Evolutionary conservation across 257 asterid species (phyloP).

Genomic region (Solanum raphanifolium): DNA sequence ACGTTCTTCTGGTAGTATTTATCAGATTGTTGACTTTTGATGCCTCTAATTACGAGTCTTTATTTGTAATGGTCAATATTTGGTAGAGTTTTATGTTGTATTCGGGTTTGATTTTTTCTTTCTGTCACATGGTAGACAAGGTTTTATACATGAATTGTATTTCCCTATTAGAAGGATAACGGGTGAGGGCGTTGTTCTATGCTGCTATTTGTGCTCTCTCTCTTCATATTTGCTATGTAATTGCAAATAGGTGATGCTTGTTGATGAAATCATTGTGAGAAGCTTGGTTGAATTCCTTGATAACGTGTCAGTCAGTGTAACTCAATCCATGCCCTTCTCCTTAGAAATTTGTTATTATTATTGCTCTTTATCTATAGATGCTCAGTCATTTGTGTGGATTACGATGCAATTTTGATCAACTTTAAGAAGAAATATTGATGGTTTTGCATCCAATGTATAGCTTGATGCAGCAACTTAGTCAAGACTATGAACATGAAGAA

Average conservation of each 20-base stretch:
- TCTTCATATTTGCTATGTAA: background rate
- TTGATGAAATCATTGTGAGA: background rate
- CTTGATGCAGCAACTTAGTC: slow-evolving; percentile 80
- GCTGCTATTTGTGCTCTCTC: background rate
- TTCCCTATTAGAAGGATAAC: background rate
- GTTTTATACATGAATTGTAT: background rate
- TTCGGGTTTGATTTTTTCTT: background rate
- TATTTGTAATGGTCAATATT: background rate
- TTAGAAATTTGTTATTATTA: background rate
- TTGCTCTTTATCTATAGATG: background rate
- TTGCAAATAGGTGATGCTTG: background rate
- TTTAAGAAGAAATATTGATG: background rate
- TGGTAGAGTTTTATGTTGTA: background rate
- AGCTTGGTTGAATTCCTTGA: background rate
- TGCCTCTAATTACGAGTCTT: background rate
- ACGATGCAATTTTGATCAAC: background rate
- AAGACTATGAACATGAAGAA: slow-evolving; percentile 81
- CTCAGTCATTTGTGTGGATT: background rate
- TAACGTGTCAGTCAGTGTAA: background rate
- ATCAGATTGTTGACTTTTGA: background rate
- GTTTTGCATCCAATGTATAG: slow-evolving; percentile 18
- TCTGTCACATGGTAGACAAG: background rate
- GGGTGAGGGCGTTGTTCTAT: background rate
- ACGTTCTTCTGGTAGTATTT: background rate
- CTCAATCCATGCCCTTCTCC: background rate